Evolutionary conservation across 352 stramenopile species (phyloP).

Genomic region (Pythium periplocum): DNA sequence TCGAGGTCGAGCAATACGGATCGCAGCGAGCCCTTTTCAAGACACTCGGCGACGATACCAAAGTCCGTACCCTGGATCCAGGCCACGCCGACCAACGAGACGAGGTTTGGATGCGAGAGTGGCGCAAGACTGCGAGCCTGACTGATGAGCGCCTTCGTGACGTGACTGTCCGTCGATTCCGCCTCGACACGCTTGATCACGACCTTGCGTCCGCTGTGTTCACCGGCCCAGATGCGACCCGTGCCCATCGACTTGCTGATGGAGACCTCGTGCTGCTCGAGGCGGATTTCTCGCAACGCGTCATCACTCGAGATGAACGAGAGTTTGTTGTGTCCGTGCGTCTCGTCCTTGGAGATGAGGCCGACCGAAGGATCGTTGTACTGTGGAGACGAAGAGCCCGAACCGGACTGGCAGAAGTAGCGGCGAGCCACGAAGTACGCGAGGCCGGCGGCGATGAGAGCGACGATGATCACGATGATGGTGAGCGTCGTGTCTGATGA

Average conservation of each 20-base stretch:
- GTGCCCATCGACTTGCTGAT: constrained; percentile 48
- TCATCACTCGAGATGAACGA: constrained; percentile 73
- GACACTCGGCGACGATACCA: constrained; percentile 64
- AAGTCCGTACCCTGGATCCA: constrained; percentile 78
- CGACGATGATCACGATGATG: constrained; percentile 42
- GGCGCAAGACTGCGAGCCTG: constrained; percentile 42
- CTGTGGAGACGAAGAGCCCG: constrained; percentile 7
- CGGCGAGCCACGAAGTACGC: constrained; percentile 32
- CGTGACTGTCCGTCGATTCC: constrained; percentile 45
- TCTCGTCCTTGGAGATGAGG: constrained; percentile 19
- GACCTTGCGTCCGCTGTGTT: constrained; percentile 51
- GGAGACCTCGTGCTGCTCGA: constrained; percentile 51
- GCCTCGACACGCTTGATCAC: constrained; percentile 72
- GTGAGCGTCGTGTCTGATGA: constrained; percentile 33
- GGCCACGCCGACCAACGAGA: constrained; percentile 55
- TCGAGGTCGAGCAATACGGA: constrained; percentile 50
- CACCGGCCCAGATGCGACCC: constrained; percentile 47
- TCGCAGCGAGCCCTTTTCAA: constrained; percentile 65
- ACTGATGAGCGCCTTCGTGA: constrained; percentile 58
- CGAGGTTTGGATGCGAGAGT: constrained; percentile 62
- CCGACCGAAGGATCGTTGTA: constrained; percentile 14
- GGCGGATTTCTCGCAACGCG: constrained; percentile 38
- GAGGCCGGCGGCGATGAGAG: constrained; percentile 30
- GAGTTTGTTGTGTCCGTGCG: constrained; percentile 20
- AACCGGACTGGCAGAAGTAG: constrained; percentile 18